Base-by-base conservation (phyloP, 2,329 filamentous ascomycete species). In the Calonectria fujianensis region DNA sequence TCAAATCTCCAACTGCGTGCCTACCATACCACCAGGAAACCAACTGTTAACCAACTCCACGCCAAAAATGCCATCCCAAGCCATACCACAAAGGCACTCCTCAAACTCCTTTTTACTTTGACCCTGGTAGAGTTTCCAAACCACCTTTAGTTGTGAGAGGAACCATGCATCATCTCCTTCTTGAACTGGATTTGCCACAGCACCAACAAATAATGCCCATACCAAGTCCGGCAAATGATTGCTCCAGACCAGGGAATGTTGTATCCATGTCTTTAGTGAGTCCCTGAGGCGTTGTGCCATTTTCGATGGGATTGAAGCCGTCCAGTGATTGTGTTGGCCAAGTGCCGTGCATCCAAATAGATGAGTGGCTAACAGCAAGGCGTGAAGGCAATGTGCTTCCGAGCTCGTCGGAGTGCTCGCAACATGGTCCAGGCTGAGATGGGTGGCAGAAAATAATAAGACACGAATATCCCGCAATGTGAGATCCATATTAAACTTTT, bases 401-500 rank as follows among this genome's bases (percentile, higher is more conserved):
- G 37, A 50, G 29, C 27, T 54, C n/a, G 35, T 57, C 4, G 59
- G 69, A 54, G 45, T 45, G 24, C 65, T 37, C 37, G 27, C 48
- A 29, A 65, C n/a, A 16, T 35, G 35, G n/a, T 71, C 48, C 14
- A 71, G 16, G 20, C 48, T 14, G 29, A 71, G 50, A 10, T 48
- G 39, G 13, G 69, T 50, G 13, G 50, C 48, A 20, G 59, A 71
- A 29, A 71, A 48, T 14, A 50, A 57, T 4, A 71, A 24, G 4
- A 51, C 31, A 9, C 69, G 69, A 37, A 71, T 10, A n/a, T 71
- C 69, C 31, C 69, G 69, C 35, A 71, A 20, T 0, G 59, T 71
- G 45, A n/a, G 69, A 31, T 71, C 69, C 27, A 71, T 57, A 27
- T 65, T 71, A 20, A 18, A 45, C 51, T 57, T 71, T 41, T 50